Evolutionary conservation across 2,329 filamentous ascomycete genomes (phyloP).

Genomic region (Verticillium zaregamsianum): DNA sequence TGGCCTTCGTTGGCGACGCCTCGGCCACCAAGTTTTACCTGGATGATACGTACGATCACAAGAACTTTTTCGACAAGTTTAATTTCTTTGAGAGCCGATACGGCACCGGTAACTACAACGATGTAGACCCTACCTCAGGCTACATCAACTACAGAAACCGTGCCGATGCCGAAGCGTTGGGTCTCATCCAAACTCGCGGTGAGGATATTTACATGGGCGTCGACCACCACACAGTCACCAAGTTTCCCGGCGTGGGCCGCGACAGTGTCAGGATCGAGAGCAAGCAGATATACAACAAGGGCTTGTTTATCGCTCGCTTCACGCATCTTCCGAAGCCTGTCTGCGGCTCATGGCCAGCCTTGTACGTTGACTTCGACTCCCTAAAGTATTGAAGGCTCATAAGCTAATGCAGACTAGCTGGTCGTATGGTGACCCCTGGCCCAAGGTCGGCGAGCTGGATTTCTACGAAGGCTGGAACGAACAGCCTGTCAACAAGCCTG

Average conservation of each 20-base stretch:
- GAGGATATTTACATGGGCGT: constrained; percentile 34
- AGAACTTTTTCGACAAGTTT: constrained; percentile 46
- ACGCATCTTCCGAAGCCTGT: constrained; percentile 57
- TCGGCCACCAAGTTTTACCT: constrained; percentile 31
- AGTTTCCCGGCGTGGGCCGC: constrained; percentile 28
- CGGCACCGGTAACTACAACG: constrained; percentile 13
- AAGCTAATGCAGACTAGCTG: constrained; percentile 26
- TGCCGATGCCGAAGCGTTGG: constrained; percentile 26
- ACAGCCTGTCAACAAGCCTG: constrained; percentile 44
- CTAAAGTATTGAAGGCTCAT: background rate
- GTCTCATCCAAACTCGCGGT: constrained; percentile 26
- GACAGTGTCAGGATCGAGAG: constrained; percentile 63
- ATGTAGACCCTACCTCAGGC: constrained; percentile 57
- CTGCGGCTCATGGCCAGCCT: constrained; percentile 71
- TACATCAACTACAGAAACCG: constrained; percentile 53
- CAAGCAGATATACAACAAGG: constrained; percentile 57
- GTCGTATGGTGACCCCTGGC: constrained; percentile 53
- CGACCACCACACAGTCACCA: constrained; percentile 22
- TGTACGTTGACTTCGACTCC: constrained; percentile 33
- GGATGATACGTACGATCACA: constrained; percentile 32
- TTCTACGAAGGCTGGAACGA: constrained; percentile 64
- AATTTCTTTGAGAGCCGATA: constrained; percentile 29
- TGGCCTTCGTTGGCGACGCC: constrained; percentile 28
- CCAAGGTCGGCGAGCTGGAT: constrained; percentile 59
- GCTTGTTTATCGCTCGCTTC: constrained; percentile 61